Percentiles rank a stretch among this genome's conserved stretches.
These are phyloP conservation scores for Colletotrichum incanum DNA, from an alignment of 2,329 filamentous ascomycete genomes.

Conservation along the genomic window DNA sequence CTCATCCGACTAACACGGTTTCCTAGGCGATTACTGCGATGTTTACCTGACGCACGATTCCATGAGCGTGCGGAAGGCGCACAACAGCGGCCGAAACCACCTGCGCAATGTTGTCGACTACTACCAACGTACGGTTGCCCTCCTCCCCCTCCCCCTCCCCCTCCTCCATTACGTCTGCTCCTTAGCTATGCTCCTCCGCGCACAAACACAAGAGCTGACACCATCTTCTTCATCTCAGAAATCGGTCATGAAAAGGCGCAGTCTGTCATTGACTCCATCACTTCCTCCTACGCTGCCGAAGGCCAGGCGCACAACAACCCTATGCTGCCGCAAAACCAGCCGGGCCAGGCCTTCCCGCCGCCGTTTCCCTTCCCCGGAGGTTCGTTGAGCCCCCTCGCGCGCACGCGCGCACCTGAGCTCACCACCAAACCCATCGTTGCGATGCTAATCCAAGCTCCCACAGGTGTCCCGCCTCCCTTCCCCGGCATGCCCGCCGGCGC, in stretches of 20 bases:
- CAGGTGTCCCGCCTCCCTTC: conserved; percentile 72
- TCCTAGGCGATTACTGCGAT: conserved; percentile 94
- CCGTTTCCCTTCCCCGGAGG: conserved; percentile 76
- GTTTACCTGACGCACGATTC: conserved; percentile 99
- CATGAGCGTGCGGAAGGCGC: conserved; percentile 99
- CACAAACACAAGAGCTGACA: conserved; percentile 35
- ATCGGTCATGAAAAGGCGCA: conserved; percentile 99
- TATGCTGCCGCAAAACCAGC: conserved; percentile 82
- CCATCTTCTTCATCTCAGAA: conserved; percentile 69
- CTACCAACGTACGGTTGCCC: conserved; percentile 83
- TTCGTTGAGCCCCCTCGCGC: conserved; percentile 45
- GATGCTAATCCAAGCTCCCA: conserved; percentile 49
- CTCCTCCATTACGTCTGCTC: too few species aligned
- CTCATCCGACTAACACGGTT: conserved; percentile 50
- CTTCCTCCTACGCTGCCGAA: conserved; percentile 93
- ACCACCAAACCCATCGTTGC: not conserved
- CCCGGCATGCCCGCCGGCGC: conserved; percentile 63
- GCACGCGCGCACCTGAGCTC: conserved; percentile 1
- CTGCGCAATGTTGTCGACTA: conserved; percentile 98
- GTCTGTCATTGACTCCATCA: conserved; percentile 98
- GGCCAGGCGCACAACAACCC: conserved; percentile 90
- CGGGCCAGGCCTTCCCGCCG: conserved; percentile 66
- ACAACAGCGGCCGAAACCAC: conserved; percentile 97
- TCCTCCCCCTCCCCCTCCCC: not conserved
- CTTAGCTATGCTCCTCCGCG: not conserved